Conservation (phyloP, 2,329 filamentous ascomycete species). For the Remersonia thermophila region DNA sequence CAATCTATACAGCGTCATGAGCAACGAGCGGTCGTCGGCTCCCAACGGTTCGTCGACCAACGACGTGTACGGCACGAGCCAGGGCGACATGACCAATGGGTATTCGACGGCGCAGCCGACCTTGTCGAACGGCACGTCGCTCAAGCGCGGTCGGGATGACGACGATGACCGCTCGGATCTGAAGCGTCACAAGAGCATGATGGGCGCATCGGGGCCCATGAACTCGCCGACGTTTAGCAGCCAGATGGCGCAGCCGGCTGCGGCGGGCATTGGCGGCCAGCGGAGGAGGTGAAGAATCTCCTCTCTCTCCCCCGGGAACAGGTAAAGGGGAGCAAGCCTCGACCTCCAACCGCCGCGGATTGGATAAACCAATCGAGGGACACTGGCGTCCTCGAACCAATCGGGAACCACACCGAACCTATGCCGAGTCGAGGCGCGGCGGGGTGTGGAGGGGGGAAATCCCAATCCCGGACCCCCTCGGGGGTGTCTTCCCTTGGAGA, state of each 20-base stretch:
- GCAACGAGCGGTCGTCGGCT: conserved; percentile 50
- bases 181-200: conserved; percentile 26
- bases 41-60: conserved; percentile 52
- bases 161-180: conserved; percentile 30
- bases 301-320: no score
- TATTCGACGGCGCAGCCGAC: conserved; percentile 54
- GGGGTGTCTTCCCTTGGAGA: no score
- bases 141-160: conserved; percentile 31
- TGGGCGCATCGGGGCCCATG: conserved; percentile 19
- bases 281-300: conserved; percentile 18
- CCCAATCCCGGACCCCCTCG: no score
- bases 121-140: conserved; percentile 51
- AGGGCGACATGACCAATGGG: conserved; percentile 49
- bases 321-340: no score
- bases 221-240: conserved; percentile 22
- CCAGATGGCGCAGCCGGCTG: conserved; percentile 16
- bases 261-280: conserved; percentile 19
- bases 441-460: no score
- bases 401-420: no score
- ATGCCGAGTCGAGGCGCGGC: no score
- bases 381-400: no score
- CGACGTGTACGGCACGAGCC: conserved; percentile 55
- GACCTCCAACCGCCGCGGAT: no score
- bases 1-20: conserved; percentile 82
- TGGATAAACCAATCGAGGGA: no score